Conservation (phyloP, 1,284 basidiomycete genomes). For the Ustilago shanxiensis region DNA sequence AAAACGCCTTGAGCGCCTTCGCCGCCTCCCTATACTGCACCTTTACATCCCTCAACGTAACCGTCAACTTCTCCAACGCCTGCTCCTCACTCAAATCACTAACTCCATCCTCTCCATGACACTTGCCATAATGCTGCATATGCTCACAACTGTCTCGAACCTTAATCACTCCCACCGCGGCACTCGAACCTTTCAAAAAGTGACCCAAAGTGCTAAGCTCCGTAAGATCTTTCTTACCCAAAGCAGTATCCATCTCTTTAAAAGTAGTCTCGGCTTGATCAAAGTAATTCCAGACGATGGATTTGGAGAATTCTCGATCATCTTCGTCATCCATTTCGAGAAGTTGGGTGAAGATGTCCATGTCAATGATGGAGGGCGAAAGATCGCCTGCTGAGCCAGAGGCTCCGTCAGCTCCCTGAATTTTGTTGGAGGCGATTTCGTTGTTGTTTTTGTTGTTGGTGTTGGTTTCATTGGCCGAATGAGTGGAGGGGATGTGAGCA, state of each 20-base stretch:
- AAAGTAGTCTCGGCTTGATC: constrained; percentile 77
- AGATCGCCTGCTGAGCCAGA: constrained; percentile 45
- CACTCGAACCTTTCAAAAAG: constrained; percentile 94
- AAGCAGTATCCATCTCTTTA: constrained; percentile 80
- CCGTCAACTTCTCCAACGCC: constrained; percentile 52
- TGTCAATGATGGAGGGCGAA: constrained; percentile 75
- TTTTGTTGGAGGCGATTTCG: not conserved
- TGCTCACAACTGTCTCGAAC: constrained; percentile 86
- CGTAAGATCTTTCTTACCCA: constrained; percentile 77
- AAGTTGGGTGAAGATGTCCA: constrained; percentile 85
- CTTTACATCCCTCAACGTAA: constrained; percentile 60
- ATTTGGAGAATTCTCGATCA: constrained; percentile 80
- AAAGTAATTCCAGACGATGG: constrained; percentile 85
- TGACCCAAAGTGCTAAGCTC: constrained; percentile 84
- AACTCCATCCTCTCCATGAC: constrained; percentile 69
- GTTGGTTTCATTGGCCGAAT: not conserved
- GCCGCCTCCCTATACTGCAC: constrained; percentile 65
- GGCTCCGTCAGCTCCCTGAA: constrained; percentile 39
- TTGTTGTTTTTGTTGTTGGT: not conserved
- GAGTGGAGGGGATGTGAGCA: too few relatives aligned
- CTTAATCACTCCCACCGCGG: constrained; percentile 84
- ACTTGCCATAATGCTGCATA: constrained; percentile 84
- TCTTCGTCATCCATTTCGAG: constrained; percentile 89
- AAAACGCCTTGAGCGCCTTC: constrained; percentile 68
- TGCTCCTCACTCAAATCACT: constrained; percentile 49